Evolutionary conservation across 495 filamentous ascomycete species (phyloP).

Genomic region (Hypoxylon cercidicola): DNA sequence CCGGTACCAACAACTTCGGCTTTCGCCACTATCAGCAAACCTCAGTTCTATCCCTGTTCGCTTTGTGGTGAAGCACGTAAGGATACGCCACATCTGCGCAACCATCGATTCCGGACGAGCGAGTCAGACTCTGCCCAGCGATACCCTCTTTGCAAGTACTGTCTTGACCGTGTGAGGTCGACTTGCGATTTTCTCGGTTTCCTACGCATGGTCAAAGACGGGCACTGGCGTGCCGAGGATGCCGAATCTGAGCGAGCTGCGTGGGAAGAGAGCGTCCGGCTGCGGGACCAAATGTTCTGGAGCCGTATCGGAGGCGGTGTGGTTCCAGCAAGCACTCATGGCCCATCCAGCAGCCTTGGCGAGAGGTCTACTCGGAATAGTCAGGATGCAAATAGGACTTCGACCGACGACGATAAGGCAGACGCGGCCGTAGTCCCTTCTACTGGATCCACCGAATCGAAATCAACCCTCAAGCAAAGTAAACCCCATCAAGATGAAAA

Average conservation of each 20-base stretch:
- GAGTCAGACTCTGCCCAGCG: slow-evolving; percentile 85
- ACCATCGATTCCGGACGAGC: slow-evolving; percentile 88
- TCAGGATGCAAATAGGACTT: slow-evolving; percentile 23
- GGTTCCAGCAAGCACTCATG: slow-evolving; percentile 68
- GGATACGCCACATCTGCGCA: slow-evolving; percentile 74
- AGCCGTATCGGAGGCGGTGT: slow-evolving; percentile 88
- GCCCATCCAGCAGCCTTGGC: slow-evolving; percentile 29
- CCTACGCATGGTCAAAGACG: slow-evolving; percentile 87
- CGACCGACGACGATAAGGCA: slow-evolving; percentile 9
- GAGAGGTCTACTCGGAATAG: slow-evolving; percentile 34
- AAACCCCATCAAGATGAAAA: slow-evolving; percentile 22
- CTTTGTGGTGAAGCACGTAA: slow-evolving; percentile 87
- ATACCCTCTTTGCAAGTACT: slow-evolving; percentile 91
- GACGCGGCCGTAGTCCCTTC: slow-evolving; percentile 10
- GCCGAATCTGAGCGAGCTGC: slow-evolving; percentile 81
- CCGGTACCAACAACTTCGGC: slow-evolving; percentile 70
- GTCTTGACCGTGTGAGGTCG: slow-evolving; percentile 81
- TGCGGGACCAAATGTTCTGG: slow-evolving; percentile 98
- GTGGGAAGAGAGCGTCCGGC: slow-evolving; percentile 91
- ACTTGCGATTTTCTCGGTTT: slow-evolving; percentile 94
- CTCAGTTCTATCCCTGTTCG: slow-evolving; percentile 76
- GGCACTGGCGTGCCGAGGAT: slow-evolving; percentile 82
- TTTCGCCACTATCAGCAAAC: slow-evolving; percentile 64
- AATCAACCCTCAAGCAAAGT: slow-evolving; percentile 16
- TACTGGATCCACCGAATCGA: slow-evolving; percentile 16